These are phyloP conservation scores for Asterochloris sp. DNA, from an alignment of 139 green algal species.

Conservation along the genomic window DNA sequence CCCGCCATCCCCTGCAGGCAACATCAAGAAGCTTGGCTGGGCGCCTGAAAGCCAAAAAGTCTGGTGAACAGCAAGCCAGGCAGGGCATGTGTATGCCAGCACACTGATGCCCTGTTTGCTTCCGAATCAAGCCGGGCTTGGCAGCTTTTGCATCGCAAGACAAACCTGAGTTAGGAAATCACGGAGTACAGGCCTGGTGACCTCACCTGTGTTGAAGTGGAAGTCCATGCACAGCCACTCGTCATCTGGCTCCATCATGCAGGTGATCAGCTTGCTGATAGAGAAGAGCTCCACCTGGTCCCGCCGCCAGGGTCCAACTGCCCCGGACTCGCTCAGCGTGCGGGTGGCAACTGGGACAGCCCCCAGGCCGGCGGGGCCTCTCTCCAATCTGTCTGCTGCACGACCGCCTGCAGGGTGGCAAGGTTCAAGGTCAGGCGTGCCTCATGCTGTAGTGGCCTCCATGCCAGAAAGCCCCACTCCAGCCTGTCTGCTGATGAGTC, in stretches of 20 bases:
- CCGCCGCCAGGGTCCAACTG: slow-evolving; percentile 72
- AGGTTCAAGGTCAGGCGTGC: too few species aligned
- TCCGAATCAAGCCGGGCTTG: neutral
- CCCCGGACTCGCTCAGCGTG: slow-evolving; percentile 79
- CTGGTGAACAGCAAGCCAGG: neutral
- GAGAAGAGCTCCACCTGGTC: slow-evolving; percentile 96
- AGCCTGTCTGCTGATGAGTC: neutral
- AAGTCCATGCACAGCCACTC: slow-evolving; percentile 96
- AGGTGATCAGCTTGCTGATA: slow-evolving; percentile 93
- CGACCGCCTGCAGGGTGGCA: neutral
- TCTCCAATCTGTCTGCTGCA: neutral
- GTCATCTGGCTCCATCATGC: slow-evolving; percentile 89
- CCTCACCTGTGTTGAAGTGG: slow-evolving; percentile 67
- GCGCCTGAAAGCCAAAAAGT: too few species aligned
- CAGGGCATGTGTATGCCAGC: neutral
- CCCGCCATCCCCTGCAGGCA: slow-evolving; percentile 38
- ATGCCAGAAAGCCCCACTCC: neutral
- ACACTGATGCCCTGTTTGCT: neutral
- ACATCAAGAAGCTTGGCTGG: neutral
- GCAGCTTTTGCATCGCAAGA: neutral
- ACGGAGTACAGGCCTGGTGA: slow-evolving; percentile 14
- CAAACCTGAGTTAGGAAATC: neutral
- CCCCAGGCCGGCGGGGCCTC: slow-evolving; percentile 42
- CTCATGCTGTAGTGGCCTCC: slow-evolving; percentile 25
- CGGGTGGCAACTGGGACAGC: slow-evolving; percentile 76